A percentile compares a stretch with the other conserved stretches of the same genome.
phyloP scores from a whole-genome alignment of 768 basidiomycete genomes.

The Stropharia rugosoannulata region DNA sequence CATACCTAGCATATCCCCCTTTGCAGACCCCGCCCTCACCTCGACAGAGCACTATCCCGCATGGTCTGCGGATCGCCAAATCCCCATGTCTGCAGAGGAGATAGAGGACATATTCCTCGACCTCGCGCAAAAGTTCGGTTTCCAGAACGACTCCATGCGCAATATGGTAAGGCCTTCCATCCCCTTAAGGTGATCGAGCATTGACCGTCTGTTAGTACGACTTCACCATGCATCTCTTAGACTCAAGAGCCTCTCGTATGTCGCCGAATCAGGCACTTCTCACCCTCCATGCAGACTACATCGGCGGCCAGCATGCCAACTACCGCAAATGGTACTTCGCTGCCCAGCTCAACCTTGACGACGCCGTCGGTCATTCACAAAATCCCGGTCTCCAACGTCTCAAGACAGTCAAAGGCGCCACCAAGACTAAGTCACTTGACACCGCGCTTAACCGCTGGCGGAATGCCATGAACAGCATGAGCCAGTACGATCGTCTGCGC shows the following conservation, averaged over 20 bases:
- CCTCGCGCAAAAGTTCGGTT: conserved; percentile 97
- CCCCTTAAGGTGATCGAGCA: conserved; percentile 4
- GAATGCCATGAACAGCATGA: conserved; percentile 99
- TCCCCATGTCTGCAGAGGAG: conserved; percentile 96
- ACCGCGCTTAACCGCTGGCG: conserved; percentile 94
- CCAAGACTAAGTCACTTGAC: conserved; percentile 79
- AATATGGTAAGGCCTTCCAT: conserved; percentile 67
- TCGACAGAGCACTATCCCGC: conserved; percentile 83
- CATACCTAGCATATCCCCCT: conserved; percentile 56
- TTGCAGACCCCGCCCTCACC: conserved; percentile 52
- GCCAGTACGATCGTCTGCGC: conserved; percentile 94
- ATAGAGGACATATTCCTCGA: conserved; percentile 99
- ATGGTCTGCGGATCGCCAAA: conserved; percentile 90
- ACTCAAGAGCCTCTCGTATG: conserved; percentile 98
- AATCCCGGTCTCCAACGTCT: conserved; percentile 92
- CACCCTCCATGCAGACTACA: conserved; percentile 98
- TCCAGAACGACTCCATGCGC: conserved; percentile 93
- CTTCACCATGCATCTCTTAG: conserved; percentile 96
- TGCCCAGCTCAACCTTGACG: conserved; percentile 97
- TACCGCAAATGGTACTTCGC: conserved; percentile 99
- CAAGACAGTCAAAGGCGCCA: conserved; percentile 69
- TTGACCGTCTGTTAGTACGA: conserved; percentile 64
- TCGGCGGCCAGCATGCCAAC: conserved; percentile 97
- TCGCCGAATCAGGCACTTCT: conserved; percentile 93
- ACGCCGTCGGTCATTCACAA: conserved; percentile 93